Conservation (phyloP, 225 moss, liverwort and hornwort genomes). For the Rhytidiadelphus loreus region DNA sequence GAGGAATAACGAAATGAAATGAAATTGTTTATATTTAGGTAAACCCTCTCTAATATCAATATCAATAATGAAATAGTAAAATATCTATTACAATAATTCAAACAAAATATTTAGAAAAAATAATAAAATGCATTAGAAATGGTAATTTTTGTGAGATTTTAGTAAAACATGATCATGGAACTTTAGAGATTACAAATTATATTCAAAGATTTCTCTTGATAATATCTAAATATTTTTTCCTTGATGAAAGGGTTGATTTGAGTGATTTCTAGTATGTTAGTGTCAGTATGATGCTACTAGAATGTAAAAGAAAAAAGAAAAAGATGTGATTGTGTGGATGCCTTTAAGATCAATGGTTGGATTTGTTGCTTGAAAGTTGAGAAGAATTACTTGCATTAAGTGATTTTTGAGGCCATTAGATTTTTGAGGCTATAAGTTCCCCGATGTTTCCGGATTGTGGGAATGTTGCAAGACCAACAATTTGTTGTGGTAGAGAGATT, state of each 20-base stretch:
- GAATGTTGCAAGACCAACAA: no score
- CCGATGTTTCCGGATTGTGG: no score
- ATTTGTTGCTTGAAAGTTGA: background rate
- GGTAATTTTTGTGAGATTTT: background rate
- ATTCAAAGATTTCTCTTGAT: background rate
- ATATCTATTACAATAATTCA: background rate
- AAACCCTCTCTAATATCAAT: background rate
- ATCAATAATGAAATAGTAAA: background rate
- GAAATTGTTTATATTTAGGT: background rate
- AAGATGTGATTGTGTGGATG: background rate
- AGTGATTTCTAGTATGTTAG: background rate
- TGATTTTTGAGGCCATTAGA: no score
- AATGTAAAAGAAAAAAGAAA: background rate
- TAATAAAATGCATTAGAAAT: background rate
- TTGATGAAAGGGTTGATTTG: fast-evolving
- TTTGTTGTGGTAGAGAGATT: no score
- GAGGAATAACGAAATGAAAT: no score
- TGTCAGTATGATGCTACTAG: background rate
- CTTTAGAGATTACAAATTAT: background rate
- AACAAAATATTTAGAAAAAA: background rate
- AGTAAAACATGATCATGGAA: background rate
- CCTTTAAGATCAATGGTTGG: background rate
- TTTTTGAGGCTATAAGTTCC: no score
- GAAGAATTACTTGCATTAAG: no score
- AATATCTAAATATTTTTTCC: background rate